Base-by-base conservation (phyloP, 129 eudicot species). In the Sambucus nigra region DNA sequence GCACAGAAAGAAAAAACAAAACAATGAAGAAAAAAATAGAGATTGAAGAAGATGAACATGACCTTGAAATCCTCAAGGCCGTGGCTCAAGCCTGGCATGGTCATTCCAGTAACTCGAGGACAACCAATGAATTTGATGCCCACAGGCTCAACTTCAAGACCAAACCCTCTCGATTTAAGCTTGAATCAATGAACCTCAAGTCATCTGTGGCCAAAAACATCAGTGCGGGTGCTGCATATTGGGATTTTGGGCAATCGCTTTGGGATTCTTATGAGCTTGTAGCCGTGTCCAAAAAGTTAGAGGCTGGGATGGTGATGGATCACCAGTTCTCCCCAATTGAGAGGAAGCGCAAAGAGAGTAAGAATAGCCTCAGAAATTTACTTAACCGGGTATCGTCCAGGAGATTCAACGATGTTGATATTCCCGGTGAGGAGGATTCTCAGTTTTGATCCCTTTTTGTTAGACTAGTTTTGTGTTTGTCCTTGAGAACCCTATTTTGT, bases 31-130 rank as follows among this genome's bases (percentile, higher is more conserved):
- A 53, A 22, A 63, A 63, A 27, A 64, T 14, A 46, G 50, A 45
- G 50, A 5, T 15, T 2, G 24, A n/a, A 16, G 48, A 44, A 28
- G 25, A 45, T 46, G 63, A 67, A 9, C 58, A 55, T 25, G 66
- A 72, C 1, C 61, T 51, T 27, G 86, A 79, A 57, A 57, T 79
- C 74, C 65, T 69, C 62, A 79, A 79, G 68, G 77, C 81, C 2
- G 86, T 69, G 42, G 86, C 86, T 32, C 86, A 79, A 57, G 86
- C 86, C 16, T 79, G 86, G 86, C 68, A 66, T 28, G 67, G 75
- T 42, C 77, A 70, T 31, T 63, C 69, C 38, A 46, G 55, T 57
- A 13, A 25, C 11, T 31, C 71, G 0, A 61, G 17, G 21, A 12
- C 61, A 35, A 54, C 68, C 0, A 26, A 21, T 12, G 86, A 79